phyloP scores from a whole-genome alignment of 140 eudicot genomes.

The Ambrosia hybrid region DNA sequence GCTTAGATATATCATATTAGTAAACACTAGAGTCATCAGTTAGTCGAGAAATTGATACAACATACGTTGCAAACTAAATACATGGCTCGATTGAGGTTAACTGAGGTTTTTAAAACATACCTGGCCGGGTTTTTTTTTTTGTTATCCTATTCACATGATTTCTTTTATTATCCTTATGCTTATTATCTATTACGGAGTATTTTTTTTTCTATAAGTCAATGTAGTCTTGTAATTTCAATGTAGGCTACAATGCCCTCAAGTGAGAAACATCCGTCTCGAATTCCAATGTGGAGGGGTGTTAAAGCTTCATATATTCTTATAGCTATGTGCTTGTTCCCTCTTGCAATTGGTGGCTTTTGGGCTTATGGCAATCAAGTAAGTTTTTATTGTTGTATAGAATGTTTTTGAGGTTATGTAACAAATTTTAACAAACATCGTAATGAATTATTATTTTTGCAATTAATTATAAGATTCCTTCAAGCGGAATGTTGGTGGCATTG shows the following conservation, averaged over 20 bases:
- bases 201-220: too few species aligned
- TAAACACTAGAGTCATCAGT: too few species aligned
- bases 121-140: too few species aligned
- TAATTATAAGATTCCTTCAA: slow-evolving; percentile 54
- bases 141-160: neutral
- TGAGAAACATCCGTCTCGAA: slow-evolving; percentile 58
- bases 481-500: slow-evolving; percentile 55
- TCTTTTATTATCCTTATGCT: too few species aligned
- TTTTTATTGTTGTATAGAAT: neutral
- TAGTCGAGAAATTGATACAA: too few species aligned
- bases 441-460: neutral
- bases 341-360: slow-evolving; percentile 78
- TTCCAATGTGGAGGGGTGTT: slow-evolving; percentile 83
- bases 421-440: neutral
- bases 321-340: slow-evolving; percentile 64
- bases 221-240: neutral
- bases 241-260: slow-evolving; percentile 80
- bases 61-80: too few species aligned
- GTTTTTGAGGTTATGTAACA: neutral
- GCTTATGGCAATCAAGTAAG: slow-evolving; percentile 64
- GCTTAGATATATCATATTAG: too few species aligned
- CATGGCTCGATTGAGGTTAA: too few species aligned
- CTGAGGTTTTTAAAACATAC: too few species aligned
- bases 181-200: too few species aligned
- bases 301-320: slow-evolving; percentile 46